phyloP scores from a whole-genome alignment of 164 flowering plant species.

The Malania oleifera region DNA sequence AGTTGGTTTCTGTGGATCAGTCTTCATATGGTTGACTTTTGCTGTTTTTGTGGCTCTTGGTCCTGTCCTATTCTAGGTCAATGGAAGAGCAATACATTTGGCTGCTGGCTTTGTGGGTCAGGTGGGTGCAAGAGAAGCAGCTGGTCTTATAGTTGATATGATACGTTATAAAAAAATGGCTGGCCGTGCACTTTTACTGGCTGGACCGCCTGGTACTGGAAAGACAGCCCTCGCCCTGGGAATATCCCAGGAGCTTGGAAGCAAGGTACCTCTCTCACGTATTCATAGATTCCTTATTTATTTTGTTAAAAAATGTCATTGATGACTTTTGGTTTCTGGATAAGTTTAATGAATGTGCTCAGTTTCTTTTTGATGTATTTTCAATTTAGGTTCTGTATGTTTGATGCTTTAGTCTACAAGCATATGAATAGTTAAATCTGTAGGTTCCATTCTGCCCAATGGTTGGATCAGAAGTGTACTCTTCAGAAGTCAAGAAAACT shows the following conservation, averaged over 20 bases:
- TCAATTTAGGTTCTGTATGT: background rate
- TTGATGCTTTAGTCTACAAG: background rate
- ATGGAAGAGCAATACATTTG: constrained; percentile 68
- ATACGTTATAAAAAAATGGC: constrained; percentile 94
- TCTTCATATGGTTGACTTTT: no score
- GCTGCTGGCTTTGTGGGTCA: constrained; percentile 98
- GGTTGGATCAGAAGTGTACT: constrained; percentile 99
- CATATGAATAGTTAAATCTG: background rate
- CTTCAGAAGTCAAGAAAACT: constrained; percentile 97
- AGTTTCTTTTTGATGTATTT: background rate
- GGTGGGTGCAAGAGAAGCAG: constrained; percentile 77
- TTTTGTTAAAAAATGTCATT: background rate
- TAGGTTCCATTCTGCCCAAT: constrained; percentile 99
- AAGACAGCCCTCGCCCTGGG: constrained; percentile 98
- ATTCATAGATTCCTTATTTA: no score
- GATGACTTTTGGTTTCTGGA: background rate
- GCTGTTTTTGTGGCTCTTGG: constrained; percentile 3
- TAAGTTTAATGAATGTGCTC: background rate
- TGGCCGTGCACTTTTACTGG: constrained; percentile 87
- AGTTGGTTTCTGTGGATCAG: no score
- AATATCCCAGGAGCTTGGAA: constrained; percentile 91
- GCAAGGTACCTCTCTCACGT: constrained; percentile 52
- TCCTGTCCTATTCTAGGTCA: constrained; percentile 35
- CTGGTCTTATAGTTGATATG: constrained; percentile 96
- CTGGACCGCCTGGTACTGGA: constrained; percentile 99